These are phyloP conservation scores for Phytophthora aleatoria DNA, from an alignment of 352 stramenopile genomes.

Conservation along the genomic window DNA sequence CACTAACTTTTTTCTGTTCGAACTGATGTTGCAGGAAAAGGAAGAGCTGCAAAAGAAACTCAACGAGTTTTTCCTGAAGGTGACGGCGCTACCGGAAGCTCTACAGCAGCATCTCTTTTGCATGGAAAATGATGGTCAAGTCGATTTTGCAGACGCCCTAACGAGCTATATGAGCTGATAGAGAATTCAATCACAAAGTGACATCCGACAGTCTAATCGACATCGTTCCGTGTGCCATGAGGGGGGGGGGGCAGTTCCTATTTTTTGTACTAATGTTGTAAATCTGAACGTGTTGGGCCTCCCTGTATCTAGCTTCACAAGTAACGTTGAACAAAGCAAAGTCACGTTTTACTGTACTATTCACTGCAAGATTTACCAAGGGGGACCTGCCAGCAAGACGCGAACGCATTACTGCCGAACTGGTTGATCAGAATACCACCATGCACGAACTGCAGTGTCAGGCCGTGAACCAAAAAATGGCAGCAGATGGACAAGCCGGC, in stretches of 20 bases:
- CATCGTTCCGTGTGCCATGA: background rate
- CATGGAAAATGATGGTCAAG: slow-evolving; percentile 35
- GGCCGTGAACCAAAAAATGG: no score
- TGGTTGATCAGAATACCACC: no score
- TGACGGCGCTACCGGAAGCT: slow-evolving; percentile 64
- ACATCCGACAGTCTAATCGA: background rate
- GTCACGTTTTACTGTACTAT: no score
- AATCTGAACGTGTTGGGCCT: no score
- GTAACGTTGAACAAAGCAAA: no score
- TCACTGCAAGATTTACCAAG: no score
- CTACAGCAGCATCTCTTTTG: slow-evolving; percentile 82
- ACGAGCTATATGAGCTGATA: slow-evolving; percentile 77
- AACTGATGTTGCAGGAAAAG: slow-evolving; percentile 55
- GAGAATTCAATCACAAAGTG: slow-evolving; percentile 9
- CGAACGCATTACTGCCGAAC: no score
- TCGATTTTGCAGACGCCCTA: slow-evolving; percentile 78
- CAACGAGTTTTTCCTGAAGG: slow-evolving; percentile 78
- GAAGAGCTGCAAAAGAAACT: slow-evolving; percentile 82
- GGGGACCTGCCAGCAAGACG: no score
- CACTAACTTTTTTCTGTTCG: background rate
- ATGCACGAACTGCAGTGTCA: no score
- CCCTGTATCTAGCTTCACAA: no score
- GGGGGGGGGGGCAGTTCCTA: no score
- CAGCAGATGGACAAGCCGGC: no score
- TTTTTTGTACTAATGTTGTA: background rate